These are phyloP conservation scores for Aleurites moluccanus DNA, from an alignment of 441 rosid genomes.

Conservation along the genomic window DNA sequence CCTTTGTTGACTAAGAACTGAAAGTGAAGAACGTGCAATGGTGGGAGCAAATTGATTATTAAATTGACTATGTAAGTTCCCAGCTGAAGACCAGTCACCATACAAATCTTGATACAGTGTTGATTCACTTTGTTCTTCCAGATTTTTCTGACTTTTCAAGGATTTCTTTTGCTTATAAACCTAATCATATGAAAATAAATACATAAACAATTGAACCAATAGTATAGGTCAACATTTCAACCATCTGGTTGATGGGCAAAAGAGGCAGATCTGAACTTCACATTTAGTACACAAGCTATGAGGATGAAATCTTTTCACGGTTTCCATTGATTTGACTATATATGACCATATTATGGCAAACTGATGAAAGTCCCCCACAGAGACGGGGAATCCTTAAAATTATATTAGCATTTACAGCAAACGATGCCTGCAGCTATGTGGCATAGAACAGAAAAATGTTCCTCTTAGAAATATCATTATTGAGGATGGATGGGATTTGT, in stretches of 20 bases:
- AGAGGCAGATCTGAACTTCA: neutral
- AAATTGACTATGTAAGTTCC: conserved; percentile 41
- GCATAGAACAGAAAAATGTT: neutral
- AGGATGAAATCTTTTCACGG: neutral
- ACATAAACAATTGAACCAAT: neutral
- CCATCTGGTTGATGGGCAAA: neutral
- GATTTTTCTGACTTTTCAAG: conserved; percentile 42
- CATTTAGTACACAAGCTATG: neutral
- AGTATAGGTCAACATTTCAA: conserved; percentile 4
- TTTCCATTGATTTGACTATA: neutral
- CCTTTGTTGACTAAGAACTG: conserved; percentile 48
- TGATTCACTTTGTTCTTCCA: conserved; percentile 45
- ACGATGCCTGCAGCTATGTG: neutral
- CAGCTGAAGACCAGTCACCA: conserved; percentile 50
- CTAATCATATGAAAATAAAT: conserved; percentile 34
- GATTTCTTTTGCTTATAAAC: conserved; percentile 49
- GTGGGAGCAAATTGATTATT: conserved; percentile 45
- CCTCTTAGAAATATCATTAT: too few species aligned
- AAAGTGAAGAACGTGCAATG: conserved; percentile 38
- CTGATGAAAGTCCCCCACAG: neutral
- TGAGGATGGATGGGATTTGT: too few species aligned
- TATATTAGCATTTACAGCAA: too few species aligned
- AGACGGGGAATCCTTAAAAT: neutral
- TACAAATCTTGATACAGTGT: conserved; percentile 39
- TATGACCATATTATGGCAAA: neutral